Conservation (phyloP, 2,329 filamentous ascomycete species). For the Trichoderma afroharzianum region DNA sequence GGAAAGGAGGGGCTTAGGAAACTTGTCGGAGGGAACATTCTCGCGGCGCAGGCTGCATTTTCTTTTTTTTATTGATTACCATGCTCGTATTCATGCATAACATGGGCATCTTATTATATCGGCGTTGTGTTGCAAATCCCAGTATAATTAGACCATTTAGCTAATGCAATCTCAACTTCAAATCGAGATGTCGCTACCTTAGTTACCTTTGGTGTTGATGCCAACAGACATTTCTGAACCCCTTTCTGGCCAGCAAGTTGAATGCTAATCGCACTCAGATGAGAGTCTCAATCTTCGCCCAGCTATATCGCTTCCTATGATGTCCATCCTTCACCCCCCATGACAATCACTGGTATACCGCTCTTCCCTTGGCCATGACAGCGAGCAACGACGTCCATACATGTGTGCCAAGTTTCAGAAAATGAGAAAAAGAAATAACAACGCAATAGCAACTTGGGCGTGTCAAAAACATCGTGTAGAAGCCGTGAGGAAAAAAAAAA, state of each 20-base stretch:
- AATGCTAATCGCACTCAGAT: background rate
- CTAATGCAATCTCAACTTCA: slow-evolving; percentile 11
- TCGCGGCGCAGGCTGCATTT: background rate
- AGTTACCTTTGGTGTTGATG: background rate
- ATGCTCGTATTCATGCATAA: background rate
- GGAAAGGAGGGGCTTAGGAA: background rate
- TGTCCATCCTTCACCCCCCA: background rate
- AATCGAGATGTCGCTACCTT: background rate
- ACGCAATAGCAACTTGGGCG: background rate
- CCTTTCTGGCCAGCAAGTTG: background rate
- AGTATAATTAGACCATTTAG: slow-evolving; percentile 14
- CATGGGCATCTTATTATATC: slow-evolving; percentile 1
- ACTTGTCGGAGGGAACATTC: background rate
- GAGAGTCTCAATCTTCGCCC: background rate
- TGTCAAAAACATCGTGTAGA: background rate
- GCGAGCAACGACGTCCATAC: background rate
- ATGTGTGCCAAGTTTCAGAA: background rate
- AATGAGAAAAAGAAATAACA: background rate
- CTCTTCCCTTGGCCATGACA: background rate
- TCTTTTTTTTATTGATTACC: background rate
- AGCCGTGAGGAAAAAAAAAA: background rate
- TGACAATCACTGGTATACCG: background rate
- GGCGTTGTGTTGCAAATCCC: slow-evolving; percentile 4
- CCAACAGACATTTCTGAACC: background rate
- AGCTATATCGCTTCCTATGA: background rate